phyloP scores from a whole-genome alignment of 108 stramenopile genomes.

The Poteriospumella lacustris region DNA sequence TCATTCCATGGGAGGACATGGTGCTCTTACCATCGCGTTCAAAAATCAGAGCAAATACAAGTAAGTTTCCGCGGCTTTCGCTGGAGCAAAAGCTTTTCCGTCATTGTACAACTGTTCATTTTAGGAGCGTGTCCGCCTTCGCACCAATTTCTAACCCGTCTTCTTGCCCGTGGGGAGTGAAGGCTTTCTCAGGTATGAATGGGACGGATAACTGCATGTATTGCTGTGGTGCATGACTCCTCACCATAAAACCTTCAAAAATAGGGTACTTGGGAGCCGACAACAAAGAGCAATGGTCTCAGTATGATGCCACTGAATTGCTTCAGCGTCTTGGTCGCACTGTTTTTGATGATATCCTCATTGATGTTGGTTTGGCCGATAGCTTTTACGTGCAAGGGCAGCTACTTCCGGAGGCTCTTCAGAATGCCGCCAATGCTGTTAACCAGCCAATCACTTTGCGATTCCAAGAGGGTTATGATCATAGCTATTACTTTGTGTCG shows the following conservation, averaged over 20 bases:
- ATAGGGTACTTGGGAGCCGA: constrained; percentile 48
- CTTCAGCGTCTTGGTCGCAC: constrained; percentile 45
- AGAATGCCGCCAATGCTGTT: background rate
- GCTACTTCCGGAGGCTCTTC: background rate
- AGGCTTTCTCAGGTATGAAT: constrained; percentile 91
- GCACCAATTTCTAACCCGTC: constrained; percentile 90
- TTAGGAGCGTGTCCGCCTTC: constrained; percentile 75
- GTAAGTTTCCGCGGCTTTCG: too few species aligned
- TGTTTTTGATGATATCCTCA: constrained; percentile 65
- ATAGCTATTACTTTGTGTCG: constrained; percentile 82
- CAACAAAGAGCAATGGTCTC: constrained; percentile 37
- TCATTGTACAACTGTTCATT: too few species aligned
- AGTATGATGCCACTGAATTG: constrained; percentile 80
- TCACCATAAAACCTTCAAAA: background rate
- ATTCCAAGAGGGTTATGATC: constrained; percentile 76
- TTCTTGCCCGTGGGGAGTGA: constrained; percentile 86
- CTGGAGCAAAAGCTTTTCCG: too few species aligned
- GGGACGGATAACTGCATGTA: constrained; percentile 52
- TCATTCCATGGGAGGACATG: constrained; percentile 91
- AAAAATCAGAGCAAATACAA: constrained; percentile 46
- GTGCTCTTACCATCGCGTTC: constrained; percentile 75
- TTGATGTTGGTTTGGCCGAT: constrained; percentile 44
- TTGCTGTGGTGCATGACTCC: background rate
- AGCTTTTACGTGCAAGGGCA: background rate
- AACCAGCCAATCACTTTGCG: background rate